Evolutionary conservation across 1,284 basidiomycete species (phyloP).

Genomic region (Ceratobasidium sp.): DNA sequence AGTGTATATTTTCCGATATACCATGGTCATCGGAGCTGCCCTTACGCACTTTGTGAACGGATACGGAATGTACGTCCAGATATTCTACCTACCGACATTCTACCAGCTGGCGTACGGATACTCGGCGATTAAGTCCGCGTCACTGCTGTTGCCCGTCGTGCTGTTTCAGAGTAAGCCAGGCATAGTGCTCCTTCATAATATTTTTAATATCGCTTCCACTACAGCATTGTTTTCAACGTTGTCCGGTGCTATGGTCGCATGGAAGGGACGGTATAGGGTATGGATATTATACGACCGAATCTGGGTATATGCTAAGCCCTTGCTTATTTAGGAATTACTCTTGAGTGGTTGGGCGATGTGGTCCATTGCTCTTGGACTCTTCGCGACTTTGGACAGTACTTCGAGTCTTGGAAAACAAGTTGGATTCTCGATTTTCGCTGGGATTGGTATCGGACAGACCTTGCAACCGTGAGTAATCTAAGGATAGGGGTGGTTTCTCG

Average conservation of each 20-base stretch:
- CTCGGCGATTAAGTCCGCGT: slow-evolving; percentile 61
- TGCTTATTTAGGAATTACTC: background rate
- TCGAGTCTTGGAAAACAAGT: slow-evolving; percentile 57
- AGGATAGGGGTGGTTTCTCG: no score
- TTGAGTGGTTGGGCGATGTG: slow-evolving; percentile 59
- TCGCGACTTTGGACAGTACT: slow-evolving; percentile 57
- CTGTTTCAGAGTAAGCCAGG: slow-evolving; percentile 54
- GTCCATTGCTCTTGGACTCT: slow-evolving; percentile 61
- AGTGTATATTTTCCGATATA: slow-evolving; percentile 59
- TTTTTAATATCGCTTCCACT: background rate
- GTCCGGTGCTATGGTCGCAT: slow-evolving; percentile 57
- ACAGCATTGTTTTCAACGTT: slow-evolving; percentile 48
- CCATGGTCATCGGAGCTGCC: slow-evolving; percentile 58
- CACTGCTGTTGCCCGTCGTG: slow-evolving; percentile 61
- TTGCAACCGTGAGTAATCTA: slow-evolving; percentile 9
- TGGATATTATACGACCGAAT: no score
- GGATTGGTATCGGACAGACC: slow-evolving; percentile 59
- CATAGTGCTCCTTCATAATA: background rate
- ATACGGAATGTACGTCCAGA: slow-evolving; percentile 51
- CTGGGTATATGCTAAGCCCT: no score
- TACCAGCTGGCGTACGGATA: slow-evolving; percentile 62
- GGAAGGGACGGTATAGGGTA: slow-evolving; percentile 59
- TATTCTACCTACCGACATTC: slow-evolving; percentile 59
- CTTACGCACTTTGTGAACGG: slow-evolving; percentile 53
- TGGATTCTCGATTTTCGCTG: slow-evolving; percentile 60